phyloP scores from a whole-genome alignment of 768 basidiomycete genomes.

The Mycena albidolilacea region DNA sequence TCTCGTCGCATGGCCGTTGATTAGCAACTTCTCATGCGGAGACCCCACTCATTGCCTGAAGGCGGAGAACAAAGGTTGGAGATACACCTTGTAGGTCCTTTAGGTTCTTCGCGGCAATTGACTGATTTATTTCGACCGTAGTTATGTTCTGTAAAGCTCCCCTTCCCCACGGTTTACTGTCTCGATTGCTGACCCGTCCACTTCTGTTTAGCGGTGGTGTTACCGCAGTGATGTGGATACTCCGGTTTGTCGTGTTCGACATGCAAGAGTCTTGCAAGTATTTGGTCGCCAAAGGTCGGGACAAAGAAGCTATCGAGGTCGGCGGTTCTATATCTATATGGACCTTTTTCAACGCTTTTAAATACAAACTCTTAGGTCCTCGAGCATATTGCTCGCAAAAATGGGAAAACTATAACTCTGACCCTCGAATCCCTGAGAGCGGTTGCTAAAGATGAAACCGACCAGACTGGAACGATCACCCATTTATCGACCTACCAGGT shows the following conservation, averaged over 20 bases:
- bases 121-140: conserved; percentile 35
- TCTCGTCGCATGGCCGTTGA: conserved; percentile 69
- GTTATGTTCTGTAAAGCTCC: conserved; percentile 57
- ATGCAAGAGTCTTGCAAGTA: conserved; percentile 77
- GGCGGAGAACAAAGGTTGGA: conserved; percentile 72
- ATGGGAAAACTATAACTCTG: conserved; percentile 61
- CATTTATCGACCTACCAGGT: conserved; percentile 43
- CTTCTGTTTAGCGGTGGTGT: conserved; percentile 55
- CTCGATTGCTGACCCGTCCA: conserved; percentile 16
- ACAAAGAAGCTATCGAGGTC: conserved; percentile 68
- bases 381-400: conserved; percentile 62
- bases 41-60: conserved; percentile 60
- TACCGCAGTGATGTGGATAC: conserved; percentile 67
- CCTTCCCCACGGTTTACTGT: conserved; percentile 3
- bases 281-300: conserved; percentile 68
- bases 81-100: conserved; percentile 64
- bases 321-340: conserved; percentile 20
- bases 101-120: neutral
- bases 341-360: conserved; percentile 10
- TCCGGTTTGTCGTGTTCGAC: conserved; percentile 70
- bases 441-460: conserved; percentile 42
- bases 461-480: conserved; percentile 39
- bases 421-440: conserved; percentile 60
- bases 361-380: conserved; percentile 53
- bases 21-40: conserved; percentile 68